Percentiles rank a stretch among this genome's conserved stretches.
These are phyloP conservation scores for Priceomyces fermenticarens DNA, from an alignment of 805 yeast species.

Conservation along the genomic window DNA sequence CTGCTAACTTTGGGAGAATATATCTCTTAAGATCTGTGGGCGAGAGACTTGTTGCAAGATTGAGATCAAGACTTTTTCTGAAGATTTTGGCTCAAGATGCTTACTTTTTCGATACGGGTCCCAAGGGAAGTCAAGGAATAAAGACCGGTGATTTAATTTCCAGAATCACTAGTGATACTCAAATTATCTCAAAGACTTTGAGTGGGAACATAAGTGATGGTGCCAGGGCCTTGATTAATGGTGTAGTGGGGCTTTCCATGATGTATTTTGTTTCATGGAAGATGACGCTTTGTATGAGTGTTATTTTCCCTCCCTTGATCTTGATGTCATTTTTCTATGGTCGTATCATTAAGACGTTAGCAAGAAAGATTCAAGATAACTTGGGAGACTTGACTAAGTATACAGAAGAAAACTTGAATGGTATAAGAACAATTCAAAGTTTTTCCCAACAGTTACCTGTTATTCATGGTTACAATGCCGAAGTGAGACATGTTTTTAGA, in stretches of 20 bases:
- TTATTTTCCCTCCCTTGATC: constrained; percentile 80
- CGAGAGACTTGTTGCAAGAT: constrained; percentile 80
- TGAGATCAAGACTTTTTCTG: constrained; percentile 73
- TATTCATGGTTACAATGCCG: constrained; percentile 68
- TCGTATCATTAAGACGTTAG: constrained; percentile 65
- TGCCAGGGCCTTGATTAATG: constrained; percentile 76
- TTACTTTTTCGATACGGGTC: constrained; percentile 81
- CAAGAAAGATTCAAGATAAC: constrained; percentile 76
- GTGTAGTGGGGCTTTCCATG: constrained; percentile 85
- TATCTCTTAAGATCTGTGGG: constrained; percentile 74
- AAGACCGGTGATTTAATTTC: constrained; percentile 91
- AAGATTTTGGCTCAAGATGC: constrained; percentile 83
- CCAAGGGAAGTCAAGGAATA: constrained; percentile 34
- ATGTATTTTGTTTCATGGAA: constrained; percentile 85
- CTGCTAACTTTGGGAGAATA: constrained; percentile 80
- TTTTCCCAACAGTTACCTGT: constrained; percentile 84
- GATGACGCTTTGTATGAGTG: constrained; percentile 74
- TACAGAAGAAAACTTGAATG: constrained; percentile 86
- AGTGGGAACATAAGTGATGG: constrained; percentile 93
- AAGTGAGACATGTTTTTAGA: constrained; percentile 60
- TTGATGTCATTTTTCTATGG: constrained; percentile 82
- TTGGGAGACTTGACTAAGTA: constrained; percentile 85
- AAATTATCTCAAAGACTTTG: constrained; percentile 78
- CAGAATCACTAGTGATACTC: constrained; percentile 82
- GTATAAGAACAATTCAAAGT: constrained; percentile 82